A percentile compares a stretch with the other conserved stretches of the same genome.
phyloP scores from a whole-genome alignment of 169 alveolate species.

The Plasmodium knowlesi region DNA sequence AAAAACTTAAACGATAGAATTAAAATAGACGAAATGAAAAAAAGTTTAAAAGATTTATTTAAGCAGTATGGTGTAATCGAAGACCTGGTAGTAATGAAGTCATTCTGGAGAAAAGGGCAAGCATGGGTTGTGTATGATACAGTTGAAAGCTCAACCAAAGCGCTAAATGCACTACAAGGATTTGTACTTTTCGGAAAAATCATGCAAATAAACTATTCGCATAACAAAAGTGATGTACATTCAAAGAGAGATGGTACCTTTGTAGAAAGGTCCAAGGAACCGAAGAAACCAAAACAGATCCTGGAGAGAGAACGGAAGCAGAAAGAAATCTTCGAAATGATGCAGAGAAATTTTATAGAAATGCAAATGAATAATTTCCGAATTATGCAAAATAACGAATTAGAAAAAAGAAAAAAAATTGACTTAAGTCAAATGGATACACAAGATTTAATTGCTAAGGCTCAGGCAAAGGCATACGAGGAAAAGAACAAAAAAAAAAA shows the following conservation, averaged over 20 bases:
- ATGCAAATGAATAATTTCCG: slow-evolving; percentile 63
- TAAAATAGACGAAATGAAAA: slow-evolving; percentile 78
- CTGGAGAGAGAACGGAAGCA: slow-evolving; percentile 84
- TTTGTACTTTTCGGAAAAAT: slow-evolving; percentile 82
- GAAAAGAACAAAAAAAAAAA: slow-evolving; percentile 38
- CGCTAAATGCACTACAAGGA: slow-evolving; percentile 85
- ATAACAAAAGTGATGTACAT: slow-evolving; percentile 85
- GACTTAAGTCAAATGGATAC: slow-evolving; percentile 73
- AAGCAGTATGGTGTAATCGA: slow-evolving; percentile 81
- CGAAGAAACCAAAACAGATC: slow-evolving; percentile 86
- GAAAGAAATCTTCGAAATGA: slow-evolving; percentile 76
- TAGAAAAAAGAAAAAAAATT: slow-evolving; percentile 14
- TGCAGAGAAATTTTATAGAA: slow-evolving; percentile 79
- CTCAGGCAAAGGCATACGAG: slow-evolving; percentile 54
- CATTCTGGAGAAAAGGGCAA: slow-evolving; percentile 90
- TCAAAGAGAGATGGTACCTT: slow-evolving; percentile 87
- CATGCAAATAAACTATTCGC: slow-evolving; percentile 85
- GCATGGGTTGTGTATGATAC: slow-evolving; percentile 86
- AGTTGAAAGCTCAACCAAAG: slow-evolving; percentile 84
- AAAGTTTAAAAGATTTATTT: slow-evolving; percentile 79
- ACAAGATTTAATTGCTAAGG: slow-evolving; percentile 50
- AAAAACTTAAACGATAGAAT: slow-evolving; percentile 83
- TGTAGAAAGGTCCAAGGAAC: slow-evolving; percentile 83
- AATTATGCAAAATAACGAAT: slow-evolving; percentile 40
- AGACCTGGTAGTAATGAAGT: slow-evolving; percentile 85